Evolutionary conservation across 2,329 filamentous ascomycete genomes (phyloP), one percentile per base, ranked within the genome.

Genomic region (Claviceps sp.): DNA sequence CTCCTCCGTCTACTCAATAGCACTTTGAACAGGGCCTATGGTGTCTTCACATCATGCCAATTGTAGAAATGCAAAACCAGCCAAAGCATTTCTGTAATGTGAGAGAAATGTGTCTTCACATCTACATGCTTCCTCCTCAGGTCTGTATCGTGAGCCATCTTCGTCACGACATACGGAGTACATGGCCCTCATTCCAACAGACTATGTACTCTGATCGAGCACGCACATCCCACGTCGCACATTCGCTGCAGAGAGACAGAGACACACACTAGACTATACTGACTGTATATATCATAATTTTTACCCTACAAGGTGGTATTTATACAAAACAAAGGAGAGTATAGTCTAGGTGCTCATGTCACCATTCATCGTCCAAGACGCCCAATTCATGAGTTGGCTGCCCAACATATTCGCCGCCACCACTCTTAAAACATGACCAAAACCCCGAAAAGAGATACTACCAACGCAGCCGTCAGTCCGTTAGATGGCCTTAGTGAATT

Each of bases 401-500:
- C 38, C n/a, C 38, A 8, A n/a, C 16, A 41, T n/a, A 41, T 7
- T 18, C 16, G 6, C 38, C 18, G 9, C 41, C 20, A 9, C 13
- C 22, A 18, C n/a, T 14, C n/a, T 54, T 22, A 55, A 14, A 42
- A 30, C 54, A 52, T 42, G 11, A 52, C 20, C 38, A 46, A 42
- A 4, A 44, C 42, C 18, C 26, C 38, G 8, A 52, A 22, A 5
- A 56, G 13, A 4, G 52, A 53, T 7, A 52, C 42, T 9, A 52
- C 22, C 18, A 55, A 26, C 24, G 44, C 44, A 13, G 54, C 38
- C 43, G 59, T 40, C 44, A 57, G 47, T 42, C 51, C 20, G 20
- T 51, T 34, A 9, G 51, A 52, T 18, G 63, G 56, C 41, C 55
- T 52, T 40, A 58, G 47, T 34, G 49, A 38, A 30, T 56, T 57